A percentile compares a stretch with the other conserved stretches of the same genome.
Conservation (phyloP, 164 flowering plant genomes). For the Saururus chinensis region DNA sequence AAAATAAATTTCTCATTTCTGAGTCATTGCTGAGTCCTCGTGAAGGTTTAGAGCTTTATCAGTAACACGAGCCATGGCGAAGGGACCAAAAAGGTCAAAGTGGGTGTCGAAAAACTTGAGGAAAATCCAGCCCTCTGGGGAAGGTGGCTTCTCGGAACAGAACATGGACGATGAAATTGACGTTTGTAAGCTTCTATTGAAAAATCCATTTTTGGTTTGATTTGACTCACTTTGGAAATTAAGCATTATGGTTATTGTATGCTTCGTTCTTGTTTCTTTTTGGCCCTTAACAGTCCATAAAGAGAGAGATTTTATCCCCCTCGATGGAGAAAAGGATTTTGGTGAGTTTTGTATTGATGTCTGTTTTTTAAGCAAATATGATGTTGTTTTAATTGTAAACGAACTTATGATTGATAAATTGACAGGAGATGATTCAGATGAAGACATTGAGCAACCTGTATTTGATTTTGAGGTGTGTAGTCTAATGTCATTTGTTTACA, state of each 20-base stretch:
- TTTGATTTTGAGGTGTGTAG: constrained; percentile 50
- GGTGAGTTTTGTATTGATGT: constrained; percentile 5
- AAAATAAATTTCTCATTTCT: too few relatives aligned
- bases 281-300: constrained; percentile 54
- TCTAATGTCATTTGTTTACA: neutral
- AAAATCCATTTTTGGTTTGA: too few relatives aligned
- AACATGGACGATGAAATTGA: constrained; percentile 75
- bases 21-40: too few relatives aligned
- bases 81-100: neutral
- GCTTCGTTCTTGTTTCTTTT: neutral
- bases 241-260: neutral
- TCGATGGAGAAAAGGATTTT: constrained; percentile 43
- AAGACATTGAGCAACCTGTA: constrained; percentile 60
- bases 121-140: constrained; percentile 1
- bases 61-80: too few relatives aligned
- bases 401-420: neutral
- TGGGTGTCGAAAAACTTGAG: constrained; percentile 4
- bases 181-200: constrained; percentile 26
- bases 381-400: neutral
- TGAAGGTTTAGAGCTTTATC: too few relatives aligned
- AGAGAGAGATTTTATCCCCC: constrained; percentile 67
- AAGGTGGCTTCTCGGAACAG: constrained; percentile 14
- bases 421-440: constrained; percentile 40
- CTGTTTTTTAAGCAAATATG: neutral
- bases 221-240: too few relatives aligned